Percentiles rank a stretch among this genome's conserved stretches.
Evolutionary conservation across 83 land plant genomes (phyloP).

Genomic region (Picea abies): DNA sequence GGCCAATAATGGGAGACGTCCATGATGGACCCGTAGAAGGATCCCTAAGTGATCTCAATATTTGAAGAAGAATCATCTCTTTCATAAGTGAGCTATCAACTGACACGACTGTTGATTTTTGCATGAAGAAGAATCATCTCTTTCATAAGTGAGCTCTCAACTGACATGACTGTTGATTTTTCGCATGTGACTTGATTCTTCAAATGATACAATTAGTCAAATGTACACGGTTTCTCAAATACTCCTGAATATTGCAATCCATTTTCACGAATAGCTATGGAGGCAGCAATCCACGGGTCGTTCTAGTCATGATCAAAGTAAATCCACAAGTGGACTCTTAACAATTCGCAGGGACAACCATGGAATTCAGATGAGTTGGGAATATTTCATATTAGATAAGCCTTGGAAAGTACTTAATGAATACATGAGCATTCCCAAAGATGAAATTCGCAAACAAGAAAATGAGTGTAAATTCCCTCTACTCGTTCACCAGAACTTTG

Average conservation of each 20-base stretch:
- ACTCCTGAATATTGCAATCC: slow-evolving; percentile 56
- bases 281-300: slow-evolving; percentile 25
- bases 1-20: slow-evolving; percentile 46
- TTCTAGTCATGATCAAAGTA: slow-evolving; percentile 47
- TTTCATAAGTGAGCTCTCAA: slow-evolving; percentile 46
- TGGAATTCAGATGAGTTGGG: background rate
- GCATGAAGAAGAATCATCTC: background rate
- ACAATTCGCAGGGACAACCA: too few relatives aligned
- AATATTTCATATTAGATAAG: background rate
- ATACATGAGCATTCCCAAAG: background rate
- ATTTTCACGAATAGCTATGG: background rate
- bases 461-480: background rate
- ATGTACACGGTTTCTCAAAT: slow-evolving; percentile 64
- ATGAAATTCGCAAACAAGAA: background rate
- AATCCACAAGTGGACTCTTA: too few relatives aligned
- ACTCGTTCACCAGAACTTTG: background rate
- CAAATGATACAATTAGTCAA: slow-evolving; percentile 85
- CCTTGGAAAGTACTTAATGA: background rate
- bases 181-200: slow-evolving; percentile 81
- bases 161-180: slow-evolving; percentile 33
- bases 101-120: slow-evolving; percentile 35
- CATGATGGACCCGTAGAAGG: slow-evolving; percentile 46
- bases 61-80: too few relatives aligned
- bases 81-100: slow-evolving; percentile 49
- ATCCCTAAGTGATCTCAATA: too few relatives aligned